Conservation (phyloP, 306 rosid genomes). For the Urtica urens region DNA sequence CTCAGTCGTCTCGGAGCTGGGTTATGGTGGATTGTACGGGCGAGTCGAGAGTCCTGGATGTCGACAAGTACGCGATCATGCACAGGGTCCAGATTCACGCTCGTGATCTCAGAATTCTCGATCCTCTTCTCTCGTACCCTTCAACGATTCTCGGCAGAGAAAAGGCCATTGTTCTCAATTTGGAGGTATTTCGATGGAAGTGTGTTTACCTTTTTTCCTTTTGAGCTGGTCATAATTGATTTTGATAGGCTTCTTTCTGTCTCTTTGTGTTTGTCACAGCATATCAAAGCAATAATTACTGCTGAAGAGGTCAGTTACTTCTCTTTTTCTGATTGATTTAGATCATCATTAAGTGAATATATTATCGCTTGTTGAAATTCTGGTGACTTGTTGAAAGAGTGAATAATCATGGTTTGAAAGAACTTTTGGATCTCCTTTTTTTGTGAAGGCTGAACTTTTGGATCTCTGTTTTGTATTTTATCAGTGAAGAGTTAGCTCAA, state of each 20-base stretch:
- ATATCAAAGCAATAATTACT: constrained; percentile 90
- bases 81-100: constrained; percentile 84
- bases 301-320: constrained; percentile 73
- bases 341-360: too few species aligned
- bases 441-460: neutral
- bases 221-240: neutral
- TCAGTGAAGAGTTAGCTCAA: too few species aligned
- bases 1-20: constrained; percentile 66
- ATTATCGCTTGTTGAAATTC: too few species aligned
- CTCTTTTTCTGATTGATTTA: neutral
- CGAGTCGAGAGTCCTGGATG: constrained; percentile 54
- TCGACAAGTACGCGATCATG: constrained; percentile 84
- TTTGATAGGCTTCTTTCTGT: neutral
- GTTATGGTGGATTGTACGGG: constrained; percentile 49
- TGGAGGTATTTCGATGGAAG: constrained; percentile 39
- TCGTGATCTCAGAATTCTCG: constrained; percentile 88
- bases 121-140: constrained; percentile 81
- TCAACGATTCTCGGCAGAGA: constrained; percentile 87
- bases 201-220: neutral
- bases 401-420: too few species aligned
- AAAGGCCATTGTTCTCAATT: constrained; percentile 83
- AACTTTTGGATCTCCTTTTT: too few species aligned
- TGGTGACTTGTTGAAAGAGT: too few species aligned
- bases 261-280: constrained; percentile 39
- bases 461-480: neutral